Evolutionary conservation across 2,329 filamentous ascomycete species (phyloP), one percentile per base, ranked within the genome.

Genomic region (Chrysosporium keratinophilum): DNA sequence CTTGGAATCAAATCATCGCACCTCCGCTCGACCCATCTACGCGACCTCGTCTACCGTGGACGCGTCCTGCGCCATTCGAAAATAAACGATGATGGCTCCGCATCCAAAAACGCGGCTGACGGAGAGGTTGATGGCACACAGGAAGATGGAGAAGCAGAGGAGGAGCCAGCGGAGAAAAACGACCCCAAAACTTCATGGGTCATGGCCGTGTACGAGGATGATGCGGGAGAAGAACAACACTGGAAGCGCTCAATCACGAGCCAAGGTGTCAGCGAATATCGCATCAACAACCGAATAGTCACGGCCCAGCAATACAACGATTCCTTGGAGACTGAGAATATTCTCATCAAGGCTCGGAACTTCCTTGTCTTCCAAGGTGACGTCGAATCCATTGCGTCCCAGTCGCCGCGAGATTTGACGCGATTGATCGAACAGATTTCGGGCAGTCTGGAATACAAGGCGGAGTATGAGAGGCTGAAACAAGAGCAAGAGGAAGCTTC

Each of bases 1-100:
- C 81, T 98, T 54, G 93, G 93, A 60, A 97, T 98, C 70, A 96
- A 97, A 69, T 98, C 93, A 2, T 94, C 91, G n/a, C 91, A 97
- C 69, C 78, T 98, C 52, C 88, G 93, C 64, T 98, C 94, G 2
- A 83, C 88, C 35, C 89, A 97, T 64, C 81, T 98, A 20, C 88
- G 88, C 70, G 93, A 98, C 67, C 80, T 98, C 35, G 88, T 98
- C 52, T 98, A 98, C 69, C 90, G 93, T 60, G 94, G 93, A 50
- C 86, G 91, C 60, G 89, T 97, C 11, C 78, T 98, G 63, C 88
- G 90, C 65, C 91, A 88, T 12, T 89, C 89, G 34, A 95, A 88
- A 64, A 90, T 96, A 66, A 93, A 95, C 64, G 88, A 88, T 55
- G 88, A 95, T 66, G 88, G 88, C 48, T 88, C 85, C n/a, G 85